phyloP scores from a whole-genome alignment of 768 basidiomycete genomes.

The Lactifluus subvellereus region DNA sequence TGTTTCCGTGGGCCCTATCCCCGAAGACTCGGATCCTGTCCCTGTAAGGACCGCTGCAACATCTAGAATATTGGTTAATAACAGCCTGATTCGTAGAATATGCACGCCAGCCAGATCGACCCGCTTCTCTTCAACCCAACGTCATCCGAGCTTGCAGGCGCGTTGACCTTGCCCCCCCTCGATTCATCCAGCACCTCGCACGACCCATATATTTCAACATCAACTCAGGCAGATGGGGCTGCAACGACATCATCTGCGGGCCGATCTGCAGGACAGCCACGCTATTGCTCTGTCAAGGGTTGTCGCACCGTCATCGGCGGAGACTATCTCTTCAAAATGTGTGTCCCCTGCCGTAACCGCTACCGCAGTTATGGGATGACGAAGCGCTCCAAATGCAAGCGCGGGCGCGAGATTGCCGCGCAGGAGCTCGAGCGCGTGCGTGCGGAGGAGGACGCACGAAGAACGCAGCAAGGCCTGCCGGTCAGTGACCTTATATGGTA shows the following conservation, averaged over 20 bases:
- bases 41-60: neutral
- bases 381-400: slow-evolving; percentile 50
- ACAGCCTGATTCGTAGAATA: slow-evolving; percentile 7
- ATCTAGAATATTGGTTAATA: neutral
- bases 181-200: slow-evolving; percentile 10
- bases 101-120: slow-evolving; percentile 26
- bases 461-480: slow-evolving; percentile 34
- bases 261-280: slow-evolving; percentile 26
- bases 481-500: slow-evolving; percentile 28
- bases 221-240: neutral
- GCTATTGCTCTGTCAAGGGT: slow-evolving; percentile 50
- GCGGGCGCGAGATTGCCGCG: slow-evolving; percentile 40
- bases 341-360: slow-evolving; percentile 38
- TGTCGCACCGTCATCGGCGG: slow-evolving; percentile 45
- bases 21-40: slow-evolving; percentile 15
- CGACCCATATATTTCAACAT: slow-evolving; percentile 7
- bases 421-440: slow-evolving; percentile 36
- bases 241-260: neutral
- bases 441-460: slow-evolving; percentile 36
- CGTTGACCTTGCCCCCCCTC: slow-evolving; percentile 36
- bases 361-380: slow-evolving; percentile 50
- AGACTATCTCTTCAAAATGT: slow-evolving; percentile 29
- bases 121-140: slow-evolving; percentile 32
- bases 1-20: slow-evolving; percentile 6
- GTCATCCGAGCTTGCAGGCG: slow-evolving; percentile 45